Evolutionary conservation across 2,329 filamentous ascomycete species (phyloP).

Genomic region (Cyclaneusma minus): DNA sequence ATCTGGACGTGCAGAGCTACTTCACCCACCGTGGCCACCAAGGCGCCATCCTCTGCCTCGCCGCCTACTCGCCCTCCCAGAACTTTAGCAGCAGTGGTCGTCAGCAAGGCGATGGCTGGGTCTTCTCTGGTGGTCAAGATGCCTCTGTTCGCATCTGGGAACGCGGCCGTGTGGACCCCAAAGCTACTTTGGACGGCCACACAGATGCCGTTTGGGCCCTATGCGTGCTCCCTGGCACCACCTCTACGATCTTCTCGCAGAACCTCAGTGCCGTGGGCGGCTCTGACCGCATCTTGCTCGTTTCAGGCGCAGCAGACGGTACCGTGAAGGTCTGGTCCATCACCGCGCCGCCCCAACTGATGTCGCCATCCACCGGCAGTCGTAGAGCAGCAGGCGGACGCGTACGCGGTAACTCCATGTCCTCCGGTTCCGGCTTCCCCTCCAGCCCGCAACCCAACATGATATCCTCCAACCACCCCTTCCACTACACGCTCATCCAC

Average conservation of each 20-base stretch:
- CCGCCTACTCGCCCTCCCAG: conserved; percentile 73
- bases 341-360: conserved; percentile 73
- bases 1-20: conserved; percentile 82
- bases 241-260: conserved; percentile 66
- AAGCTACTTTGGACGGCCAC: conserved; percentile 85
- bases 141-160: conserved; percentile 92
- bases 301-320: conserved; percentile 81
- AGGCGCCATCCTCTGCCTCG: conserved; percentile 76
- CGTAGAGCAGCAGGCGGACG: conserved; percentile 58
- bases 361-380: conserved; percentile 59
- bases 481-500: conserved; percentile 77
- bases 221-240: conserved; percentile 75
- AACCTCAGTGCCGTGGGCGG: conserved; percentile 61
- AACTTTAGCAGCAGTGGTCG: conserved; percentile 83
- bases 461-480: conserved; percentile 71
- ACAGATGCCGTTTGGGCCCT: conserved; percentile 94
- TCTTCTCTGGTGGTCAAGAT: conserved; percentile 94
- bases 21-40: conserved; percentile 91
- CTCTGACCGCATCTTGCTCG: conserved; percentile 76
- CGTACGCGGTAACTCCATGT: conserved; percentile 81
- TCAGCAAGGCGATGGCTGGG: conserved; percentile 87
- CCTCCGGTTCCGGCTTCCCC: conserved; percentile 82
- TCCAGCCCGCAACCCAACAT: conserved; percentile 80
- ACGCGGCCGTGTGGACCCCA: conserved; percentile 82
- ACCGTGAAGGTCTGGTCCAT: conserved; percentile 90